Conservation (phyloP, 2,329 filamentous ascomycete species). For the Ophiostoma novo-ulmi region DNA sequence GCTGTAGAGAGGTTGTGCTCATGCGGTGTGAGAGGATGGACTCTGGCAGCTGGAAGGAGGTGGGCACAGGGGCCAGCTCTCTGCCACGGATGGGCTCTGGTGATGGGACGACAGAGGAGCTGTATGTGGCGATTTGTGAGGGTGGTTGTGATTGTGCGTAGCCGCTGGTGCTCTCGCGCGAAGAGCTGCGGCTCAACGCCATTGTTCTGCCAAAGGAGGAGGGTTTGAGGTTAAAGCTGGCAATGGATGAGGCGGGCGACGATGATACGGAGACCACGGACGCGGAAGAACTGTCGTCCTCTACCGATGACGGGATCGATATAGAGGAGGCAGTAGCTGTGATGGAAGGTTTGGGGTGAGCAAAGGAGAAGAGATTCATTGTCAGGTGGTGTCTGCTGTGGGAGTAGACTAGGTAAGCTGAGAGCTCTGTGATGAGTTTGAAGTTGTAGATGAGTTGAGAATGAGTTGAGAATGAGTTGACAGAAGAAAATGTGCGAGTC, state of each 20-base stretch:
- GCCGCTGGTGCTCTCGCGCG: slow-evolving; percentile 15
- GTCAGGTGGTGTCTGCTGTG: background rate
- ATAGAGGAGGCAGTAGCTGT: slow-evolving; percentile 14
- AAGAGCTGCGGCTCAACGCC: slow-evolving; percentile 21
- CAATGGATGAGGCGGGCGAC: slow-evolving; percentile 19
- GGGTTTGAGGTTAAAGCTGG: slow-evolving; percentile 11
- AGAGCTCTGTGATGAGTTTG: background rate
- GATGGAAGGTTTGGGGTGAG: slow-evolving; percentile 7
- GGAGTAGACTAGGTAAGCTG: background rate
- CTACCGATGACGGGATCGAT: slow-evolving; percentile 17
- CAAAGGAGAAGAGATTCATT: slow-evolving; percentile 20
- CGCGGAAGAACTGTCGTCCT: slow-evolving; percentile 15
- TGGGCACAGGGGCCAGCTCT: slow-evolving; percentile 47
- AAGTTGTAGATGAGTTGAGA: too few relatives aligned
- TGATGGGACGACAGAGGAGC: slow-evolving; percentile 61
- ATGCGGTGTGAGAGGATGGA: slow-evolving; percentile 58
- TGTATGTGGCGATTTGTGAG: slow-evolving; percentile 46
- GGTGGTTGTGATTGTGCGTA: slow-evolving; percentile 49
- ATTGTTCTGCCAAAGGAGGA: slow-evolving; percentile 18
- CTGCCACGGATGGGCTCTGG: slow-evolving; percentile 57
- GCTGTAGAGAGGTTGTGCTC: slow-evolving; percentile 59
- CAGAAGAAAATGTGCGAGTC: slow-evolving; percentile 13
- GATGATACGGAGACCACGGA: slow-evolving; percentile 13
- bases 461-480: too few relatives aligned
- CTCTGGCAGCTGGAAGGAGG: slow-evolving; percentile 67